Evolutionary conservation across 331 rosid species (phyloP).

Genomic region (Cucumis variabilis): DNA sequence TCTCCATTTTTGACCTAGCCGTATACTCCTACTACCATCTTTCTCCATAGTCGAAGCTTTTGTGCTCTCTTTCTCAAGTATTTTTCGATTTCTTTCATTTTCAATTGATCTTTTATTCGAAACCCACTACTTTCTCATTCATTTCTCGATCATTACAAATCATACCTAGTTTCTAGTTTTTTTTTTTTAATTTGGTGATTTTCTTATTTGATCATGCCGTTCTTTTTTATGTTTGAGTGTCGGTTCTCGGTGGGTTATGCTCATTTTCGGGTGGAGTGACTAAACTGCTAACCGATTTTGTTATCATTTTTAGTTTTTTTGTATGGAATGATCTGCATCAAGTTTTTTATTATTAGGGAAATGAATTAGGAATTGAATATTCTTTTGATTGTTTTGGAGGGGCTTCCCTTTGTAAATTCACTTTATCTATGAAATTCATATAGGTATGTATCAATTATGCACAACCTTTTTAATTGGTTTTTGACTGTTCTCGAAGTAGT

Average conservation of each 20-base stretch:
- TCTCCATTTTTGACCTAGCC: no score
- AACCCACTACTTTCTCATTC: no score
- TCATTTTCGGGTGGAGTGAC: slow-evolving; percentile 9
- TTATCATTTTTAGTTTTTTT: neutral
- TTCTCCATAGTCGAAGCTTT: no score
- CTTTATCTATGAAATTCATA: no score
- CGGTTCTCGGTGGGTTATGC: neutral
- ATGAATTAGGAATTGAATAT: neutral
- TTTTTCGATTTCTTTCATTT: no score
- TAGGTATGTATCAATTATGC: neutral
- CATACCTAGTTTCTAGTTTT: no score
- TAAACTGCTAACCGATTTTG: neutral
- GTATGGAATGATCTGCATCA: neutral
- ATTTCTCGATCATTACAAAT: no score
- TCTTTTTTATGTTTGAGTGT: slow-evolving; percentile 18
- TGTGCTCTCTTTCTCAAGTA: no score
- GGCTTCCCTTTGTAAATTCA: no score
- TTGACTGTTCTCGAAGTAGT: neutral
- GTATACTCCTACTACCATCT: no score
- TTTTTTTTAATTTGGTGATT: no score
- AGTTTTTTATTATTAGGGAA: slow-evolving; percentile 24
- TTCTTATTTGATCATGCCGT: neutral
- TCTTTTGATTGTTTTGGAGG: neutral
- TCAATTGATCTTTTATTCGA: no score
- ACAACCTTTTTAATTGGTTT: neutral